These are phyloP conservation scores for Aspergillus costaricaensis DNA, from an alignment of 2,329 filamentous ascomycete species.

Conservation along the genomic window DNA sequence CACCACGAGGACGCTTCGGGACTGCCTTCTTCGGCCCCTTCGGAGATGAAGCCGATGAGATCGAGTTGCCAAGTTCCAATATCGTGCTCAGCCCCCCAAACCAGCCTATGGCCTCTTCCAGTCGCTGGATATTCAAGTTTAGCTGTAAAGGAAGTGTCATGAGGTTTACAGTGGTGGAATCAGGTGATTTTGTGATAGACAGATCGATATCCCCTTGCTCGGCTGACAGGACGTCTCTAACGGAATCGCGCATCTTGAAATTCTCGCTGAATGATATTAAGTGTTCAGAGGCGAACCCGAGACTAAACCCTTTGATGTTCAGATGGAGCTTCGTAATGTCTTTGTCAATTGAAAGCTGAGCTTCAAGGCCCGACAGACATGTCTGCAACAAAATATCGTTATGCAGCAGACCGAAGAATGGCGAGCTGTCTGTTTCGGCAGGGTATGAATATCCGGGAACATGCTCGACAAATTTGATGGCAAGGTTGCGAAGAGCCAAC, in stretches of 20 bases:
- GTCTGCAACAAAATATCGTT: constrained; percentile 39
- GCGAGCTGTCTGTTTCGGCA: constrained; percentile 13
- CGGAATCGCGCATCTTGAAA: constrained; percentile 50
- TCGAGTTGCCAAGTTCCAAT: constrained; percentile 81
- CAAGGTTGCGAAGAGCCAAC: constrained; percentile 32
- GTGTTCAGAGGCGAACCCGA: constrained; percentile 52
- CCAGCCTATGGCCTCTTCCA: constrained; percentile 85
- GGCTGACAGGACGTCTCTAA: constrained; percentile 42
- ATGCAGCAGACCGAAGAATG: constrained; percentile 24
- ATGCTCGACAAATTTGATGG: constrained; percentile 42
- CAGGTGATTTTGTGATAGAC: constrained; percentile 34
- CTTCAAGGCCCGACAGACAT: constrained; percentile 28
- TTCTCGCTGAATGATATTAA: constrained; percentile 56
- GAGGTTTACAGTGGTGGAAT: constrained; percentile 56
- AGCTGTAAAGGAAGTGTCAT: constrained; percentile 76
- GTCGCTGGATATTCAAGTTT: constrained; percentile 71
- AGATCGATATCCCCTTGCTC: constrained; percentile 43
- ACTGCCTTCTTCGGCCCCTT: constrained; percentile 36
- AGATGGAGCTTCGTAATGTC: constrained; percentile 31
- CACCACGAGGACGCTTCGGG: constrained; percentile 48
- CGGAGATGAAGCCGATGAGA: constrained; percentile 69
- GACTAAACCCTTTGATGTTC: constrained; percentile 44
- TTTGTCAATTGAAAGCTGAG: constrained; percentile 24
- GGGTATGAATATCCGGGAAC: constrained; percentile 34
- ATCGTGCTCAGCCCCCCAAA: constrained; percentile 92